Evolutionary conservation across 176 grass and related monocot species (phyloP).

Genomic region (Musa beccarii): DNA sequence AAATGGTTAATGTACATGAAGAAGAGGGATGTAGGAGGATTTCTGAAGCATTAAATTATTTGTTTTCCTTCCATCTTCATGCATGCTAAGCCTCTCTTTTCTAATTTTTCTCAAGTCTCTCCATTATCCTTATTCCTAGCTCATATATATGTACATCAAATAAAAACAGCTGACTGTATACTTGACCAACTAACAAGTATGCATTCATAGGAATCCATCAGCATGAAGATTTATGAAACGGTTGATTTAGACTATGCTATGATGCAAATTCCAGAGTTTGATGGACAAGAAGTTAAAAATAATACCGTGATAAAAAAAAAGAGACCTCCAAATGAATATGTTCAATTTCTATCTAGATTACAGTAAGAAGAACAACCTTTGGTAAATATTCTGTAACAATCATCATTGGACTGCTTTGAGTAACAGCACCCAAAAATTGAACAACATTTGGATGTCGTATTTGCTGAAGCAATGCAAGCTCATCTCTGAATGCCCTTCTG

Average conservation of each 20-base stretch:
- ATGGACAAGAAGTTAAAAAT: neutral
- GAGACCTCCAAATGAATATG: neutral
- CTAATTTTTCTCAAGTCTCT: neutral
- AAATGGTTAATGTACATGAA: too few relatives aligned
- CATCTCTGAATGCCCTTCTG: conserved; percentile 86
- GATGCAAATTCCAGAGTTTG: neutral
- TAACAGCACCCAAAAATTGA: conserved; percentile 95
- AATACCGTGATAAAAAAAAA: neutral
- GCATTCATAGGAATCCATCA: neutral
- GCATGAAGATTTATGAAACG: neutral
- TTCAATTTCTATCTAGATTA: conserved; percentile 5
- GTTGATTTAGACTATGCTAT: neutral
- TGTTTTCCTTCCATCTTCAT: neutral
- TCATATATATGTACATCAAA: too few relatives aligned
- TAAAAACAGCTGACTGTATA: neutral
- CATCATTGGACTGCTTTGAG: conserved; percentile 98
- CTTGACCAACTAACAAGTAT: neutral
- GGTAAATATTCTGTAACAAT: conserved; percentile 97
- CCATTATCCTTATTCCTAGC: neutral
- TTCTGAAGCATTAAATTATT: too few relatives aligned
- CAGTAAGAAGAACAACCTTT: conserved; percentile 50
- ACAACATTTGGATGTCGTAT: conserved; percentile 97
- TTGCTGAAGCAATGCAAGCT: conserved; percentile 86
- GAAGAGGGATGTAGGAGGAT: too few relatives aligned
- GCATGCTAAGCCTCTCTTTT: neutral